Evolutionary conservation across 441 rosid genomes (phyloP), one percentile per base, ranked within the genome.

Genomic region (Mallotus japonicus): DNA sequence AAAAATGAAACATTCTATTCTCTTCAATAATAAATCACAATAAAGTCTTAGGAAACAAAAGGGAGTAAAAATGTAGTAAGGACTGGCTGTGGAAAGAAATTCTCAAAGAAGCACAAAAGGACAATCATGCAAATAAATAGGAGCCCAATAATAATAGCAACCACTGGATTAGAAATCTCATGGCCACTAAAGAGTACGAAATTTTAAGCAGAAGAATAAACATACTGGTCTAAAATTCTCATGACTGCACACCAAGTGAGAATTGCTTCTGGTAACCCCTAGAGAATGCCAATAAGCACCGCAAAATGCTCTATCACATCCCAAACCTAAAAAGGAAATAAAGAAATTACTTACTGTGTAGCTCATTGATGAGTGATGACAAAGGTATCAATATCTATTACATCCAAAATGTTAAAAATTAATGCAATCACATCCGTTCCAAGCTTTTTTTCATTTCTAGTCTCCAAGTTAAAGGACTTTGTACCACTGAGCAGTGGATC

Each of bases 231-330:
- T 87, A 64, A 95, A 91, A 78, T 81, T 87, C 62, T 87, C 93
- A 62, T 19, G 70, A 63, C 76, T 59, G 82, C 99, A 95, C 51
- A 91, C 62, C 65, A 81, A 82, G 53, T 81, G 72, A 56, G 77
- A 59, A 71, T 76, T 82, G 73, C 85, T 78, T 62, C 81, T 69
- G 8, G 78, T 73, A 76, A 87, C 83, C 73, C 83, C 84, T 80
- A 72, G 84, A 37, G 88, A 72, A 74, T 78, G 88, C 98, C 97
- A 93, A 69, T 91, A 91, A 63, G 97, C 91, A 75, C 96, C 93
- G 73, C 97, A 92, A 85, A 85, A 92, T 73, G 89, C 80, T 82
- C 89, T 85, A 80, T 91, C 90, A 73, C 98, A 93, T 75, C 97
- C 96, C 80, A 85, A 66, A 84, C 98, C 98, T 93, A 83, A 78